These are phyloP conservation scores for Talaromyces sp. DNA, from an alignment of 2,329 filamentous ascomycete genomes.

Conservation along the genomic window DNA sequence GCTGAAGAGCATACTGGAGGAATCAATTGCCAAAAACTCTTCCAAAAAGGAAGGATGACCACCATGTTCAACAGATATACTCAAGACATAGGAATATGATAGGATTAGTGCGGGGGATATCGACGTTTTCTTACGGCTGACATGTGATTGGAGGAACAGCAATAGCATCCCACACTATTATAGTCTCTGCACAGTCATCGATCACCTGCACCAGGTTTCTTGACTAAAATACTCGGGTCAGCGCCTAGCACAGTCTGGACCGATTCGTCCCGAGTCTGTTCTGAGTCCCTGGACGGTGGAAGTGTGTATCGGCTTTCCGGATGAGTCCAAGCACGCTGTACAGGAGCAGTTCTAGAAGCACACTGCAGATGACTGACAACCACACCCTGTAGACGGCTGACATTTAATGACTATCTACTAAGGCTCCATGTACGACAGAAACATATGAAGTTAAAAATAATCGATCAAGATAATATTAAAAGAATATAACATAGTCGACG, in stretches of 20 bases:
- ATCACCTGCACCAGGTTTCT: background rate
- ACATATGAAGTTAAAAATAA: background rate
- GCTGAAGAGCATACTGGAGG: conserved; percentile 1
- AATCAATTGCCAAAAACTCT: background rate
- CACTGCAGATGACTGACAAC: background rate
- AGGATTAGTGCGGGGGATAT: conserved; percentile 1
- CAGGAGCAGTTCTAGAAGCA: conserved; percentile 1
- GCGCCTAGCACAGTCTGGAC: background rate
- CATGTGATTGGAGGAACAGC: conserved; percentile 8
- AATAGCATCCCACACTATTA: conserved; percentile 3
- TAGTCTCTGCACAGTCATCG: background rate
- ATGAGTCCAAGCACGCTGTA: background rate
- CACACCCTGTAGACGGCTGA: background rate
- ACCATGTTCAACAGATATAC: background rate
- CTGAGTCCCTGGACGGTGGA: background rate
- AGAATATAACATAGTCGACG: conserved; percentile 4
- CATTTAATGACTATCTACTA: background rate
- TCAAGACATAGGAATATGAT: background rate
- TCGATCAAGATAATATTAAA: background rate
- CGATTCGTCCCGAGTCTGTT: background rate
- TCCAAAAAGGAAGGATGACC: background rate
- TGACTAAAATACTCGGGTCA: background rate
- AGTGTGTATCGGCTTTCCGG: background rate
- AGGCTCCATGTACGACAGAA: background rate
- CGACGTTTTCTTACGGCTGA: background rate